A percentile compares a stretch with the other conserved stretches of the same genome.
These are phyloP conservation scores for Rhodotorula kratochvilovae DNA, from an alignment of 768 basidiomycete genomes.

Conservation along the genomic window DNA sequence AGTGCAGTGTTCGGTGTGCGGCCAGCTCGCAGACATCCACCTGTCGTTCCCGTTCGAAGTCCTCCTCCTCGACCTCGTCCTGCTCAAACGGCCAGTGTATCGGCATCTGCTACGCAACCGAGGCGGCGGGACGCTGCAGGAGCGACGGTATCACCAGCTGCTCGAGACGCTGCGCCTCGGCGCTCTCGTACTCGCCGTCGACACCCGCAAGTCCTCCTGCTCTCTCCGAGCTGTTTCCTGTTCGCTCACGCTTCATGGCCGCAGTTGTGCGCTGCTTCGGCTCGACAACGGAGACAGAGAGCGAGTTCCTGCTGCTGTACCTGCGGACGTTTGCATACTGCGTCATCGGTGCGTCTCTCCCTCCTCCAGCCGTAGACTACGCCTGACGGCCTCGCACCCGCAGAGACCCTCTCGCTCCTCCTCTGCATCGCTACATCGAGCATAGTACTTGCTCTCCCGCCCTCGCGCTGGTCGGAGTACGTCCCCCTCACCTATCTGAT, in stretches of 20 bases:
- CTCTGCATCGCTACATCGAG: not conserved
- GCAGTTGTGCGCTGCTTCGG: constrained; percentile 26
- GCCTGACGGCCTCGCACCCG: not conserved
- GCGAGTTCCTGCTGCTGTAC: constrained; percentile 7
- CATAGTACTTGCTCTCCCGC: not conserved
- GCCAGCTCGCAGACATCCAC: constrained; percentile 4
- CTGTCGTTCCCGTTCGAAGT: constrained; percentile 3
- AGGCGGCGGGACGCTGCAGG: not conserved
- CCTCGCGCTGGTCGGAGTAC: not conserved
- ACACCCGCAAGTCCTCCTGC: not conserved
- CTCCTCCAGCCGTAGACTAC: not conserved
- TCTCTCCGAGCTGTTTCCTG: not conserved
- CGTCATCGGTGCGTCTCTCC: constrained; percentile 9
- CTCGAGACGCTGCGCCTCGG: not conserved
- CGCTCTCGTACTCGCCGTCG: not conserved
- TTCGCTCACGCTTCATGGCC: not conserved
- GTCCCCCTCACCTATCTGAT: not conserved
- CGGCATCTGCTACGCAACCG: constrained; percentile 23
- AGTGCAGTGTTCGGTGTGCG: constrained; percentile 1
- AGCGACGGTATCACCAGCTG: not conserved
- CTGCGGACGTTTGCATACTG: constrained; percentile 13
- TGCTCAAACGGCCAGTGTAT: constrained; percentile 16
- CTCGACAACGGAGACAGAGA: not conserved
- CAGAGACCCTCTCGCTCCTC: constrained; percentile 20
- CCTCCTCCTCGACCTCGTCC: constrained; percentile 26